Conservation (phyloP, 2,329 filamentous ascomycete species). For the Alternaria sp. region DNA sequence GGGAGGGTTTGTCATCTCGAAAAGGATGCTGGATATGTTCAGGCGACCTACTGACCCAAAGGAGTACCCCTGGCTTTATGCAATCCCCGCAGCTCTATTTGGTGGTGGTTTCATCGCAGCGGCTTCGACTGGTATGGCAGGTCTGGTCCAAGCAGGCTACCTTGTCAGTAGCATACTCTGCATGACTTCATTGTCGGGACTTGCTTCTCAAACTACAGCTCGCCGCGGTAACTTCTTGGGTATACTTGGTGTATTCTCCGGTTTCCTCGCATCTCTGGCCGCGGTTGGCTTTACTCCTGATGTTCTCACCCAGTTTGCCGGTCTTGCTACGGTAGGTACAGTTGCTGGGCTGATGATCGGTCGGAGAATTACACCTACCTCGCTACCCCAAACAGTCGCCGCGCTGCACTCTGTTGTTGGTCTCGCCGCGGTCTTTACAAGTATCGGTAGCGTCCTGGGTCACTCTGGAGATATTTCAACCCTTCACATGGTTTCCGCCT, state of each 20-base stretch:
- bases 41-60: slow-evolving; percentile 80
- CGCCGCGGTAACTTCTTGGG: slow-evolving; percentile 86
- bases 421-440: slow-evolving; percentile 85
- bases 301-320: slow-evolving; percentile 80
- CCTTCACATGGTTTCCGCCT: slow-evolving; percentile 84
- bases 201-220: slow-evolving; percentile 83
- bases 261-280: slow-evolving; percentile 81
- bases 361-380: slow-evolving; percentile 85
- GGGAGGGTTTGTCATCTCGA: slow-evolving; percentile 89
- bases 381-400: slow-evolving; percentile 87
- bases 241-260: slow-evolving; percentile 83
- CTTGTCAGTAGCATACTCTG: slow-evolving; percentile 84
- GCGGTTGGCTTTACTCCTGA: slow-evolving; percentile 83
- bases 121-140: slow-evolving; percentile 80
- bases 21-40: slow-evolving; percentile 80
- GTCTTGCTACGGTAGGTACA: slow-evolving; percentile 75
- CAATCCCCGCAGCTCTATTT: slow-evolving; percentile 77
- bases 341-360: slow-evolving; percentile 78
- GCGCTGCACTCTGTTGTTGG: slow-evolving; percentile 90
- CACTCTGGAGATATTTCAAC: slow-evolving; percentile 76
- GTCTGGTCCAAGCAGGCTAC: slow-evolving; percentile 86
- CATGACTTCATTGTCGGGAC: slow-evolving; percentile 78
- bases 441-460: slow-evolving; percentile 84
- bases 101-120: slow-evolving; percentile 83
- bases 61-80: slow-evolving; percentile 89